A percentile compares a stretch with the other conserved stretches of the same genome.
phyloP scores from a whole-genome alignment of 495 filamentous ascomycete genomes.

The Viridothelium virens region DNA sequence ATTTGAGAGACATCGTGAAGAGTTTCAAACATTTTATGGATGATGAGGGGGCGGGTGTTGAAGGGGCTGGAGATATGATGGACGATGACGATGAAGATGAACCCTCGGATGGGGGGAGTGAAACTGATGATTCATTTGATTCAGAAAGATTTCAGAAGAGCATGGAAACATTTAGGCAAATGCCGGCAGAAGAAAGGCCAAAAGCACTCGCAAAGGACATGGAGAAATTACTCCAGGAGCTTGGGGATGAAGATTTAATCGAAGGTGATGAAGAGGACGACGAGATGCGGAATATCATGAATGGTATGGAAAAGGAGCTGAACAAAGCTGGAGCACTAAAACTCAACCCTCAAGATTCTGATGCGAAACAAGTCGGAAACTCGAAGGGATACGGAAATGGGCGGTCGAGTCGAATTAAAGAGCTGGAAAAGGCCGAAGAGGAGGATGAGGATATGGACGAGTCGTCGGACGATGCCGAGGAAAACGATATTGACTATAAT shows the following conservation, averaged over 20 bases:
- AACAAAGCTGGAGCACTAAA: conserved; percentile 65
- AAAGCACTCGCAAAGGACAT: conserved; percentile 6
- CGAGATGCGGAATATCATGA: conserved; percentile 63
- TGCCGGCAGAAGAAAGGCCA: conserved; percentile 43
- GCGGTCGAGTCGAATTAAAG: neutral
- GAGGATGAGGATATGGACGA: conserved; percentile 28
- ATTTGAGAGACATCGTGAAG: conserved; percentile 80
- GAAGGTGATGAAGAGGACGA: conserved; percentile 54
- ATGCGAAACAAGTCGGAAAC: neutral
- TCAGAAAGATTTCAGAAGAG: conserved; percentile 75
- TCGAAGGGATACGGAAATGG: neutral
- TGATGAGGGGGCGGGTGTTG: conserved; percentile 69
- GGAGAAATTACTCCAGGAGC: conserved; percentile 35
- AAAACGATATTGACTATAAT: conserved; percentile 73
- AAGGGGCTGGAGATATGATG: conserved; percentile 59
- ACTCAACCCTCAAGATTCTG: conserved; percentile 40
- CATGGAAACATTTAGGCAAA: conserved; percentile 95
- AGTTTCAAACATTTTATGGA: conserved; percentile 90
- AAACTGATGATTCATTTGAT: conserved; percentile 58
- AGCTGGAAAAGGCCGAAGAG: neutral
- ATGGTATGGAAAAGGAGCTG: conserved; percentile 75
- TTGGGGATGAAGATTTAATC: conserved; percentile 36
- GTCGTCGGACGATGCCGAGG: conserved; percentile 38
- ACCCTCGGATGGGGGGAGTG: conserved; percentile 48
- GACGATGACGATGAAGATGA: conserved; percentile 63